phyloP scores from a whole-genome alignment of 495 filamentous ascomycete species.

The Neurospora sp. region DNA sequence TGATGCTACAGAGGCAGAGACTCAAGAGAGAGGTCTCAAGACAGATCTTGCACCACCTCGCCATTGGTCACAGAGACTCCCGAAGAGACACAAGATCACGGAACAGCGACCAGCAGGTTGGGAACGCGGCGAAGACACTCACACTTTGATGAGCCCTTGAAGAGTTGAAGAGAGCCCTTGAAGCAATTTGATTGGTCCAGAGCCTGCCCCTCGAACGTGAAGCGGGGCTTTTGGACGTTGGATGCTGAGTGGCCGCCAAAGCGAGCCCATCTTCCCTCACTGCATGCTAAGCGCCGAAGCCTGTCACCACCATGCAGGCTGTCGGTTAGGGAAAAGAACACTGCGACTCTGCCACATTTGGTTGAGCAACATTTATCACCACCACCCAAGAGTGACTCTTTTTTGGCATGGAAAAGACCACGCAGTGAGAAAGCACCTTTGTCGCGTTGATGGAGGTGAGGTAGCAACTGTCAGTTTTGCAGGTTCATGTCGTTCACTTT shows the following conservation, averaged over 20 bases:
- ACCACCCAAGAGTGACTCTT: neutral
- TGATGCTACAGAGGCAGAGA: neutral
- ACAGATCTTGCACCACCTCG: neutral
- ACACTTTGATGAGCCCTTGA: neutral
- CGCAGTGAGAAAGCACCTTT: neutral
- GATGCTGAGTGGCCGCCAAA: slow-evolving; percentile 18
- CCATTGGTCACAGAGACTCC: slow-evolving; percentile 5
- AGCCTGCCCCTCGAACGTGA: slow-evolving; percentile 7
- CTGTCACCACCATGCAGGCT: slow-evolving; percentile 23
- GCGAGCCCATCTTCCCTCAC: slow-evolving; percentile 16
- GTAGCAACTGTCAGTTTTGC: neutral
- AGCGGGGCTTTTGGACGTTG: slow-evolving; percentile 6
- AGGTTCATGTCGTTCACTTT: neutral
- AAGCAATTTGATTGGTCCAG: slow-evolving; percentile 12
- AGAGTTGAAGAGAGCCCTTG: neutral
- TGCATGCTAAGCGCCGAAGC: slow-evolving; percentile 24
- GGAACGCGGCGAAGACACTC: slow-evolving; percentile 10
- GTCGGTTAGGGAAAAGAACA: slow-evolving; percentile 8
- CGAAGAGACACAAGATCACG: neutral
- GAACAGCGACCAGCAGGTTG: slow-evolving; percentile 16
- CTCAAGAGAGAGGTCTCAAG: neutral
- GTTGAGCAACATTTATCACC: neutral
- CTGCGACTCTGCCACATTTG: neutral
- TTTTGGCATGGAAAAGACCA: neutral
- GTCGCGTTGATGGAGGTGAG: neutral